Evolutionary conservation across 2,329 filamentous ascomycete genomes (phyloP).

Genomic region (Diplodia scrobiculata): DNA sequence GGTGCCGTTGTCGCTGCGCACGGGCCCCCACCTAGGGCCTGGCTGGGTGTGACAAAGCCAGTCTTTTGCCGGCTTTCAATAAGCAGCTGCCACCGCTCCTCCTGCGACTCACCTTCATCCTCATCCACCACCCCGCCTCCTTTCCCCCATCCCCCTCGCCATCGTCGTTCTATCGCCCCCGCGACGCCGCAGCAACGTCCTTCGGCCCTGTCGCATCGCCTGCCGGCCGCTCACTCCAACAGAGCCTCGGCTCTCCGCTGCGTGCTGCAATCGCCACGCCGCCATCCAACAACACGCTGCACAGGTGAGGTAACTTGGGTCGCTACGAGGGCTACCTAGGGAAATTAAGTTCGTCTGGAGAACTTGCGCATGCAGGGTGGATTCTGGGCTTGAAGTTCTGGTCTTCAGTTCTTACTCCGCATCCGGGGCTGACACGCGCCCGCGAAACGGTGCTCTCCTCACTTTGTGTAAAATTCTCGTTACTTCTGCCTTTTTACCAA

Average conservation of each 20-base stretch:
- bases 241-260: constrained; percentile 24
- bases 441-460: constrained; percentile 25
- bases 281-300: constrained; percentile 15
- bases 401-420: constrained; percentile 30
- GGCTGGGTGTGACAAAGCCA: not conserved
- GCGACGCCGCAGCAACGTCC: constrained; percentile 1
- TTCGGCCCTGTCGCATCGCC: not conserved
- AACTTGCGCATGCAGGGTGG: constrained; percentile 26
- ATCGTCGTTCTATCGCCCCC: not conserved
- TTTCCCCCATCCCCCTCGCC: constrained; percentile 15
- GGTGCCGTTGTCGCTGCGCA: not conserved
- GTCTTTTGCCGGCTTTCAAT: not conserved
- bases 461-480: constrained; percentile 30
- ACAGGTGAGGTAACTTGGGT: constrained; percentile 29
- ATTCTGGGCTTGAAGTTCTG: constrained; percentile 29
- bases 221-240: constrained; percentile 1
- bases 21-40: not conserved
- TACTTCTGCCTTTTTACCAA: constrained; percentile 27
- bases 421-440: constrained; percentile 24
- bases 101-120: constrained; percentile 12
- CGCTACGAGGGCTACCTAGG: constrained; percentile 22
- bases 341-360: constrained; percentile 24
- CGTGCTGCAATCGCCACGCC: constrained; percentile 13
- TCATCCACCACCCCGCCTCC: constrained; percentile 15
- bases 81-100: constrained; percentile 16